Percentiles rank a stretch among this genome's conserved stretches.
Conservation (phyloP, 306 rosid genomes). For the Cucurbita maxima region DNA sequence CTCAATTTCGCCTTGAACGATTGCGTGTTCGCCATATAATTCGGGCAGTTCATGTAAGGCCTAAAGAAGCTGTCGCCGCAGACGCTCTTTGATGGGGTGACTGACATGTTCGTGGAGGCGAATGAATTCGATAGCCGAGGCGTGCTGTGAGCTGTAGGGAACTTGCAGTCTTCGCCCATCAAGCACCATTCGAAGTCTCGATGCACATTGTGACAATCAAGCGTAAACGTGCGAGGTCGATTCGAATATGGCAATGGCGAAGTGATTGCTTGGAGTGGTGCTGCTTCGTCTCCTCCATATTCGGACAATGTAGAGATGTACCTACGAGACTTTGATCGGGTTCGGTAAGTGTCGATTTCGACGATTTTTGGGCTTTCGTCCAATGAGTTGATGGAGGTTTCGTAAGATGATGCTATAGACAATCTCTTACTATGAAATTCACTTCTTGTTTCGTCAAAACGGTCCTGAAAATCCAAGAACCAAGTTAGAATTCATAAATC, state of each 20-base stretch:
- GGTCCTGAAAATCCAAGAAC: slow-evolving; percentile 30
- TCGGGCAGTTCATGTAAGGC: slow-evolving; percentile 47
- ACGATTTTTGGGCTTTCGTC: slow-evolving; percentile 84
- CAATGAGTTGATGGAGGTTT: slow-evolving; percentile 31
- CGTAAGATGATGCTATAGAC: slow-evolving; percentile 30
- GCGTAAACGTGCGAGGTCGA: slow-evolving; percentile 29
- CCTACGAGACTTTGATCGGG: slow-evolving; percentile 58
- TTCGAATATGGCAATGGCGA: slow-evolving; percentile 43
- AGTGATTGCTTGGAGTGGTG: slow-evolving; percentile 32
- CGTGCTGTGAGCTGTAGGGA: slow-evolving; percentile 75
- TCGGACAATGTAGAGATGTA: slow-evolving; percentile 42
- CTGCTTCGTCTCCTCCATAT: slow-evolving; percentile 29
- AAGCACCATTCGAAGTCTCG: slow-evolving; percentile 64
- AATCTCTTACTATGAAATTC: slow-evolving; percentile 68
- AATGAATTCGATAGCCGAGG: slow-evolving; percentile 41
- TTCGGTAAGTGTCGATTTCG: slow-evolving; percentile 77
- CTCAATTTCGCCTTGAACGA: slow-evolving; percentile 77
- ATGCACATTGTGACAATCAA: slow-evolving; percentile 25
- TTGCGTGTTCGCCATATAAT: slow-evolving; percentile 69
- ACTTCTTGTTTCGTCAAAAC: slow-evolving; percentile 57
- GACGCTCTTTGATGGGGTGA: slow-evolving; percentile 71
- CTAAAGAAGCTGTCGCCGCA: slow-evolving; percentile 47
- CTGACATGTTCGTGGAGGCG: slow-evolving; percentile 23
- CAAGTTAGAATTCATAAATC: background rate
- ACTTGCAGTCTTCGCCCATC: slow-evolving; percentile 46